Evolutionary conservation across 2,329 filamentous ascomycete species (phyloP).

Genomic region (Ciborinia camelliae): DNA sequence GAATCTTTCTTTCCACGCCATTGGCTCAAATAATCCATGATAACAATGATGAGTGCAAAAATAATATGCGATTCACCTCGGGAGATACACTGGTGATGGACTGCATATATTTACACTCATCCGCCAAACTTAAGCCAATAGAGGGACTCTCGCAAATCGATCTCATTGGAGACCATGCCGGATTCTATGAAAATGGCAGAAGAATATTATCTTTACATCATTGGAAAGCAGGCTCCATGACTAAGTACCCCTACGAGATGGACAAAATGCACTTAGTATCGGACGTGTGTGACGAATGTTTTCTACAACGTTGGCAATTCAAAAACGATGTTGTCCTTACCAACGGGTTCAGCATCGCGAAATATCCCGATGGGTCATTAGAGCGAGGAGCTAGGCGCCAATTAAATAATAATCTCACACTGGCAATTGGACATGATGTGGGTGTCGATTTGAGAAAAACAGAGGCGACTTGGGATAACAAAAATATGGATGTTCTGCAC

Average conservation of each 20-base stretch:
- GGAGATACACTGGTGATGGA: constrained; percentile 37
- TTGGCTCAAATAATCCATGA: constrained; percentile 31
- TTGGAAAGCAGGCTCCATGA: constrained; percentile 34
- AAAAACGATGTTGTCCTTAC: constrained; percentile 43
- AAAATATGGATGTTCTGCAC: constrained; percentile 45
- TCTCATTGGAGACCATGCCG: constrained; percentile 35
- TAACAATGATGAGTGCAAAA: constrained; percentile 31
- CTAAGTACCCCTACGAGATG: constrained; percentile 34
- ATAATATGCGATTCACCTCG: constrained; percentile 31
- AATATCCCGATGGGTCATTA: constrained; percentile 34
- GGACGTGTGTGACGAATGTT: constrained; percentile 40
- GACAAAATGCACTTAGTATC: constrained; percentile 36
- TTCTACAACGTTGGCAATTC: constrained; percentile 47
- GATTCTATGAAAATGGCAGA: constrained; percentile 37
- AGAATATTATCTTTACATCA: constrained; percentile 35
- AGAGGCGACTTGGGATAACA: constrained; percentile 42
- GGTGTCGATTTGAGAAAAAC: constrained; percentile 37
- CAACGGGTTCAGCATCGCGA: constrained; percentile 46
- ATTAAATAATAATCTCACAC: background rate
- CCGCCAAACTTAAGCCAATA: constrained; percentile 32
- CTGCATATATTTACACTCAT: constrained; percentile 32
- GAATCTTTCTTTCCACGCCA: constrained; percentile 33
- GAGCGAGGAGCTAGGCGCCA: background rate
- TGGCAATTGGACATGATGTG: background rate
- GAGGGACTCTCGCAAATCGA: constrained; percentile 35